Evolutionary conservation across 2,329 filamentous ascomycete species (phyloP), one percentile per base, ranked within the genome.

Genomic region (Xenoacremonium recifei): DNA sequence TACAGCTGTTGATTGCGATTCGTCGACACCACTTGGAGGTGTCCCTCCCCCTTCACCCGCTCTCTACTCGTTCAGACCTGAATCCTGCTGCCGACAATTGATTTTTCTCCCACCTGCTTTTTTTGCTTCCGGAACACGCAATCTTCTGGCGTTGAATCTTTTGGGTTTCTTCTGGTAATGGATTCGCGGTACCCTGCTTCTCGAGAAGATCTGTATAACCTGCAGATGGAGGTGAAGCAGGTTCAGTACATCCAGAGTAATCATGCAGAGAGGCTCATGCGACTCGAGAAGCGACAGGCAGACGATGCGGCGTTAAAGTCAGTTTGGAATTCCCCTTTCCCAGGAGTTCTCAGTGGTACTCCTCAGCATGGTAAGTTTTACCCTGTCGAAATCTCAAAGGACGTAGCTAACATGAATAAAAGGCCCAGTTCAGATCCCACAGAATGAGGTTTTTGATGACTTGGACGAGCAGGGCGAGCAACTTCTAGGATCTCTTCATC

Each of bases 311-410:
- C 79, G 21, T 67, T 85, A 46, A 95, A 92, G 67, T 95, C 87
- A 47, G 87, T 95, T 42, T 99, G 93, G 93, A 85, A 86, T 51
- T 95, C 91, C 42, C 91, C 91, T 13, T 96, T 96, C 62, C 90
- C 92, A n/a, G 85, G 84, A 51, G 82, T 90, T 29, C 66, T 95
- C 44, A 84, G 85, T 54, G 87, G 88, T 40, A 91, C 89, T 34
- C 86, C 90, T 40, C 87, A 95, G 63, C 87, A 95, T 72, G 89
- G 92, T 95, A 69, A 66, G 80, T n/a, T n/a, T 61, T 44, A 7
- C 32, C 32, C 20, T 32, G 12, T 31, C n/a, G 16, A 13, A 19
- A 6, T 21, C 6, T 16, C 19, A 21, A 34, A 17, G 27, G 15
- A 32, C n/a, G 34, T 19, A 49, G 47, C 55, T 54, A 48, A 57